Conservation (phyloP, 345 rosid species). For the Gossypium rotundifolium region DNA sequence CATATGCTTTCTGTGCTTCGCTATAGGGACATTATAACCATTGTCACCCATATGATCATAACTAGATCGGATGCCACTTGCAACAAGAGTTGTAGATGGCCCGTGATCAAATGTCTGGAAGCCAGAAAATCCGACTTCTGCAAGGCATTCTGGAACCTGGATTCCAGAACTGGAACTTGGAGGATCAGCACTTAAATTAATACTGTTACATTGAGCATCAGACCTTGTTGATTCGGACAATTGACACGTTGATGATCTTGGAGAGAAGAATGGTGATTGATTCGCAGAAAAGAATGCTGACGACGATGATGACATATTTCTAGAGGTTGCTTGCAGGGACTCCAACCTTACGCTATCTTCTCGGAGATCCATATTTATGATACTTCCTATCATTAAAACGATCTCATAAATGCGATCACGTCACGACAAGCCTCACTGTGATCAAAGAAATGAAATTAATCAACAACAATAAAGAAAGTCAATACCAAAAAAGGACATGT, state of each 20-base stretch:
- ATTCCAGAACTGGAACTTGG: conserved; percentile 50
- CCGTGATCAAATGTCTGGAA: conserved; percentile 36
- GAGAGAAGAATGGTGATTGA: conserved; percentile 91
- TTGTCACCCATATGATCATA: conserved; percentile 27
- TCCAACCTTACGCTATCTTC: conserved; percentile 70
- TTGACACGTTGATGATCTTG: conserved; percentile 58
- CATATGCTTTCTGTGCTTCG: conserved; percentile 33
- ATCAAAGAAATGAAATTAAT: conserved; percentile 8
- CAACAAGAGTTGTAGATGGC: conserved; percentile 43
- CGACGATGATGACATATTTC: conserved; percentile 82
- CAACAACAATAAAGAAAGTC: neutral
- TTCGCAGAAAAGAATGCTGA: conserved; percentile 88
- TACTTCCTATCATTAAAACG: conserved; percentile 17
- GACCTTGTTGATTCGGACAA: conserved; percentile 58
- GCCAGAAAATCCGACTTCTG: conserved; percentile 34
- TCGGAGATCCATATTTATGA: conserved; percentile 47
- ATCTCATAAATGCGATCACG: conserved; percentile 30
- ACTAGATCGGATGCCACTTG: conserved; percentile 39
- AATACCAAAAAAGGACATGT: conserved; percentile 13
- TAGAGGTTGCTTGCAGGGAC: conserved; percentile 43
- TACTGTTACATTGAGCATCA: conserved; percentile 54
- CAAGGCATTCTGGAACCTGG: conserved; percentile 37
- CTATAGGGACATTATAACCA: conserved; percentile 24
- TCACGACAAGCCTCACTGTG: conserved; percentile 33
- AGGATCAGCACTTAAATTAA: conserved; percentile 36